These are phyloP conservation scores for Plasmodium chabaudi DNA, from an alignment of 169 alveolate genomes.

Conservation along the genomic window DNA sequence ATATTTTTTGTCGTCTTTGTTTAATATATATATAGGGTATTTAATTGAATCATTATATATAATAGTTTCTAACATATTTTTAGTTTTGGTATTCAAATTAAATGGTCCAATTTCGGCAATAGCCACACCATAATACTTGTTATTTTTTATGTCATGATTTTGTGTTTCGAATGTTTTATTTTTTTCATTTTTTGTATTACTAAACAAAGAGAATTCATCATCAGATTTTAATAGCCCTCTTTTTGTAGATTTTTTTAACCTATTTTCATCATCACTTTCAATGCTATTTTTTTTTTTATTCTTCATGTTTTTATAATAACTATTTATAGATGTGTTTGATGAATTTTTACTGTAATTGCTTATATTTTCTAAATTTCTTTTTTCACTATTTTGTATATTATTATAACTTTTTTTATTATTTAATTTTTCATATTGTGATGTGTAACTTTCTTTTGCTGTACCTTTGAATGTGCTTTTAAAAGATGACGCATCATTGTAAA, in stretches of 20 bases:
- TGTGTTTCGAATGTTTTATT: neutral
- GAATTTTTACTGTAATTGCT: neutral
- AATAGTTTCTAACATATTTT: constrained; percentile 25
- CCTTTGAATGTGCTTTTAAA: constrained; percentile 21
- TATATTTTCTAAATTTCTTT: neutral
- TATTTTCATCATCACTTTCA: neutral
- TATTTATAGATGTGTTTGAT: neutral
- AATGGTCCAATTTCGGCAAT: constrained; percentile 65
- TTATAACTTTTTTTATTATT: neutral
- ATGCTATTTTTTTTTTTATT: neutral
- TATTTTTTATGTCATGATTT: neutral
- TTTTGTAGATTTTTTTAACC: neutral
- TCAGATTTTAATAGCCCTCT: neutral
- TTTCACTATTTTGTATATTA: neutral
- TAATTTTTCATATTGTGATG: no score
- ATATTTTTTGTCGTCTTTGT: neutral
- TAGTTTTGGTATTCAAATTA: constrained; percentile 32
- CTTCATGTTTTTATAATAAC: constrained; percentile 3
- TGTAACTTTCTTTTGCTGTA: no score
- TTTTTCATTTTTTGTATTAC: neutral
- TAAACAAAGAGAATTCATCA: constrained; percentile 10
- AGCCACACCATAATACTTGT: constrained; percentile 45
- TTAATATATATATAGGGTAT: constrained; percentile 43
- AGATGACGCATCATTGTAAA: constrained; percentile 20
- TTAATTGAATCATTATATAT: constrained; percentile 44